Base-by-base conservation (phyloP, 148 eudicot genomes). In the Fagopyrum homotropicum region DNA sequence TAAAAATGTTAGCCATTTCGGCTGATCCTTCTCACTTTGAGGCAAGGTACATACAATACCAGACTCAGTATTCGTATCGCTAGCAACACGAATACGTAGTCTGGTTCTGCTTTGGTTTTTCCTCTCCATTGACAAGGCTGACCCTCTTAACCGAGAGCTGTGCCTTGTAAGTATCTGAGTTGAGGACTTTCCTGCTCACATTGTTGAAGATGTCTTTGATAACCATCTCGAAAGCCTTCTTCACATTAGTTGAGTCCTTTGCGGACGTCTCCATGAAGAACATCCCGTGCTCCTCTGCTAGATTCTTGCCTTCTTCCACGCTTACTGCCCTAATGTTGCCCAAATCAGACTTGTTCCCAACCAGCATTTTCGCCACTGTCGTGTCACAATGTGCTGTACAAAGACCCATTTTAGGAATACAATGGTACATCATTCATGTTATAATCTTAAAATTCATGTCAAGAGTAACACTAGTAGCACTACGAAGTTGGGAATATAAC, bases 221-320 rank as follows among this genome's bases (percentile, higher is more conserved):
- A 15, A 89, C 89, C 47, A 87, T 79, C 82, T 87, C 93, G 51
- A 87, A 89, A 35, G 93, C 91, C 14, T 75, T 81, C 56, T 76
- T 86, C 72, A 89, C 93, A 49, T 89, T 89, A 1, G 91, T 89
- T 0, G 93, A 84, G 80, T 87, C 89, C 75, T 83, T 79, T 16
- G 95, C 95, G 4, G 95, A 90, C 35, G 95, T 88, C 76, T 90
- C 95, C 80, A 88, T 82, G 49, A 90, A 90, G 83, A 90, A 90
- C 78, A 90, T 79, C 1, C 92, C 91, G 45, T 88, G 86, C 79
- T 84, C 84, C 81, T 90, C 90, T 10, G 91, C 91, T 8, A 90
- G 88, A 63, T 48, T 85, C 80, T 84, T 86, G 63, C 92, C 95
- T 79, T 88, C 90, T 5, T 90, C 90, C 0, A 86, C 59, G 69